Percentiles rank a stretch among this genome's conserved stretches.
Evolutionary conservation across 1,139 yeast genomes (phyloP).

Genomic region (Tardiomyces depauwii): DNA sequence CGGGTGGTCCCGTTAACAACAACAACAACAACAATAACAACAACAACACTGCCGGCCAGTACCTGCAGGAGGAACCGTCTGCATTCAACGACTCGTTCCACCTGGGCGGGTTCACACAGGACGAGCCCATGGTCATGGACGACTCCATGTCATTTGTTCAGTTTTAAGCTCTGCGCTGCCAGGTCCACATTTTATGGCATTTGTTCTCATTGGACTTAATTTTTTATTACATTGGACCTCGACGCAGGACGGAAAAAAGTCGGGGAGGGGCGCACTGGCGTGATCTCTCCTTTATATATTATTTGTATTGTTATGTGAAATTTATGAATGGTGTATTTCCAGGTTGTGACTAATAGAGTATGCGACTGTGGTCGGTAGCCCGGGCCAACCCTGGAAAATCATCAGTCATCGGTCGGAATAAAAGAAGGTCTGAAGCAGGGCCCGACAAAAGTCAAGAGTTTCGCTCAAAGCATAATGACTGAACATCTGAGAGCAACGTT

Average conservation of each 20-base stretch:
- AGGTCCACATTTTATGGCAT: too few relatives aligned
- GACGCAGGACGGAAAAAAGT: too few relatives aligned
- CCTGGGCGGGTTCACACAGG: conserved; percentile 1
- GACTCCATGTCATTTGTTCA: conserved; percentile 4
- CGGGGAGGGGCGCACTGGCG: too few relatives aligned
- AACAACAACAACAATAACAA: neutral
- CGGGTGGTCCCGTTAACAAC: too few relatives aligned
- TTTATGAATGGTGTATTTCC: too few relatives aligned
- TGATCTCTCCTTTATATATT: too few relatives aligned
- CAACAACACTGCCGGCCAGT: conserved; percentile 1
- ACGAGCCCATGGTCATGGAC: conserved; percentile 4
- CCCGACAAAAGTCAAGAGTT: neutral
- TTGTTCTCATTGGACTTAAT: too few relatives aligned
- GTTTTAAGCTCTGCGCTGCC: conserved; percentile 1
- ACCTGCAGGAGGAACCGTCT: neutral
- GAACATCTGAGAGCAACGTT: conserved; percentile 59
- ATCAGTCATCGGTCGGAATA: neutral
- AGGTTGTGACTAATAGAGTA: neutral
- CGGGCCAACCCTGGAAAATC: conserved; percentile 1
- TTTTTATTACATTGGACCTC: too few relatives aligned
- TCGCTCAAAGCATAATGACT: conserved; percentile 37
- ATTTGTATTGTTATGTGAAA: too few relatives aligned
- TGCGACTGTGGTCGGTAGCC: neutral
- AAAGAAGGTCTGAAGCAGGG: neutral
- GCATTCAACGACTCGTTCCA: neutral